Evolutionary conservation across 768 basidiomycete genomes (phyloP).

Genomic region (Dacryopinax primogenitus): DNA sequence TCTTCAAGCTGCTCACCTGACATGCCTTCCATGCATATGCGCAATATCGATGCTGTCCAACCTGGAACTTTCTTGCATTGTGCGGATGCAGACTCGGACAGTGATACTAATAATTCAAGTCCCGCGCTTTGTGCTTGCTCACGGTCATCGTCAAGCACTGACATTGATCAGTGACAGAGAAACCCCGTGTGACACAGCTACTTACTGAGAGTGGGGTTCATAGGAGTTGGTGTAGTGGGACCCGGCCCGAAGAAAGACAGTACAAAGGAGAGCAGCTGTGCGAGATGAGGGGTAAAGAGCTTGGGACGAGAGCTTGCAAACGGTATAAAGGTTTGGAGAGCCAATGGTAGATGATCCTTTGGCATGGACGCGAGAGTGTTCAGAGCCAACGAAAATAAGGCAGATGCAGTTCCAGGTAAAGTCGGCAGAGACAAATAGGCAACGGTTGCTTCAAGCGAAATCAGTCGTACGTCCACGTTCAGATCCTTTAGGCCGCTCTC

Average conservation of each 20-base stretch:
- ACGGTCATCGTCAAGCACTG: constrained; percentile 43
- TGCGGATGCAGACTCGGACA: constrained; percentile 59
- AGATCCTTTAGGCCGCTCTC: background rate
- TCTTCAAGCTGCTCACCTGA: constrained; percentile 20
- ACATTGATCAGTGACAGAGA: constrained; percentile 19
- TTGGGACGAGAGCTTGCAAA: constrained; percentile 53
- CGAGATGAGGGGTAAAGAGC: constrained; percentile 63
- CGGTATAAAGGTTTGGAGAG: constrained; percentile 56
- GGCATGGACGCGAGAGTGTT: constrained; percentile 49
- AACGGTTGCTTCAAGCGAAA: background rate
- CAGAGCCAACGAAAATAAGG: background rate
- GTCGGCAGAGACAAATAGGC: background rate
- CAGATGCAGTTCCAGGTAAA: background rate
- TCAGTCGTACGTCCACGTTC: background rate
- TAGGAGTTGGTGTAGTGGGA: constrained; percentile 17
- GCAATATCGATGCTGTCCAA: constrained; percentile 57
- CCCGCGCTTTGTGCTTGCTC: constrained; percentile 59
- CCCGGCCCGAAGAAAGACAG: constrained; percentile 50
- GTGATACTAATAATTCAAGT: constrained; percentile 67
- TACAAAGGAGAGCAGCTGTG: constrained; percentile 53
- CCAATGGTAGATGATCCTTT: constrained; percentile 43
- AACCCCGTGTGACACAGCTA: constrained; percentile 17
- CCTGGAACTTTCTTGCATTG: constrained; percentile 58
- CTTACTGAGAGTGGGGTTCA: constrained; percentile 21
- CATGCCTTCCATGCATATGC: constrained; percentile 73